phyloP scores from a whole-genome alignment of 108 stramenopile genomes.

The Thalassiosira profunda region DNA sequence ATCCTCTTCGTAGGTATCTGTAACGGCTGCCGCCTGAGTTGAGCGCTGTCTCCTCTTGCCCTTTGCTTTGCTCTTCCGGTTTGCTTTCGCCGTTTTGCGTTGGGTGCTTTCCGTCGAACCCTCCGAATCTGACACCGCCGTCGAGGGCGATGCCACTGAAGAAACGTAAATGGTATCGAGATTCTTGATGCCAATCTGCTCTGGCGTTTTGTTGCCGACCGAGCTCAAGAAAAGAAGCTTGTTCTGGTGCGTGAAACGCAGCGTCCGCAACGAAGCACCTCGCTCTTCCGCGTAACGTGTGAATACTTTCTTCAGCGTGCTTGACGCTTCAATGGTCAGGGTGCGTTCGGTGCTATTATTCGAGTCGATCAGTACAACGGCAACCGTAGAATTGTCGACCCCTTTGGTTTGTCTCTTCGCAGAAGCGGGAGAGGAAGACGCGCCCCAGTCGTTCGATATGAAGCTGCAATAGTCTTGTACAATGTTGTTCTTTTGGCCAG shows the following conservation, averaged over 20 bases:
- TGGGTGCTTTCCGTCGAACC: no score
- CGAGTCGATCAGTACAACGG: neutral
- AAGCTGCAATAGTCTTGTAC: conserved; percentile 5
- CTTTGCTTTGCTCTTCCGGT: no score
- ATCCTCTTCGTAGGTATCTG: no score
- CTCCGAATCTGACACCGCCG: no score
- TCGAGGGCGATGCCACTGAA: neutral
- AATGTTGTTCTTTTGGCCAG: neutral
- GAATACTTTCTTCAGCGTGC: neutral
- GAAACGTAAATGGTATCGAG: conserved; percentile 4
- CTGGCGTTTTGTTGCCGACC: conserved; percentile 2
- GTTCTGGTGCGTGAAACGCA: neutral
- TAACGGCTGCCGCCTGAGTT: no score
- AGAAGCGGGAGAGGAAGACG: no score
- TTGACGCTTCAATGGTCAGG: neutral
- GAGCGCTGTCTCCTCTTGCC: no score
- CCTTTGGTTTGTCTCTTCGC: no score
- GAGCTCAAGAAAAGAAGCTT: neutral
- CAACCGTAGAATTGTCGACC: neutral
- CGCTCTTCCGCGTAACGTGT: neutral
- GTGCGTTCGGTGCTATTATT: neutral
- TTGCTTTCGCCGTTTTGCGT: no score
- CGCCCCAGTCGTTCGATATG: conserved; percentile 12
- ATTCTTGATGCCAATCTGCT: neutral
- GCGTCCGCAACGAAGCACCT: neutral